Evolutionary conservation across 2,329 filamentous ascomycete species (phyloP).

Genomic region (Lasiodiplodia citricola): DNA sequence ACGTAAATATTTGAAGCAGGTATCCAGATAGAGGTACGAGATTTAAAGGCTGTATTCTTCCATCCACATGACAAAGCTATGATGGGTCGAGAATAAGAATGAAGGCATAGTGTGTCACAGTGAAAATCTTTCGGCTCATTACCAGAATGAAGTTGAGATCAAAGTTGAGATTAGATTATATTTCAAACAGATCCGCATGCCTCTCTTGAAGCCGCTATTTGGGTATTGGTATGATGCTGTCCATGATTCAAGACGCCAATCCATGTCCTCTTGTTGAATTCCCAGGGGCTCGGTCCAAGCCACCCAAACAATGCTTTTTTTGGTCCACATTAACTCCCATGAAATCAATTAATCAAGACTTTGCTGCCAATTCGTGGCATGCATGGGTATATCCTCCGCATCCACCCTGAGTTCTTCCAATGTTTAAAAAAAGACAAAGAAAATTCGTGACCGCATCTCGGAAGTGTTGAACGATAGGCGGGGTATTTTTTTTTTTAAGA

Average conservation of each 20-base stretch:
- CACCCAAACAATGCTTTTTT: constrained; percentile 22
- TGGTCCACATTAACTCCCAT: constrained; percentile 4
- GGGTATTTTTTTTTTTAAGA: constrained; percentile 6
- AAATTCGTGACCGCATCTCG: constrained; percentile 17
- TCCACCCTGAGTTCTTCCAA: constrained; percentile 25
- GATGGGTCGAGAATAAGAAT: too few species aligned
- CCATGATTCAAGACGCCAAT: constrained; percentile 7
- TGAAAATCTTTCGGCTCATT: neutral
- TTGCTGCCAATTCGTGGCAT: constrained; percentile 24
- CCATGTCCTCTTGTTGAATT: constrained; percentile 10
- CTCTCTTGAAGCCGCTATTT: neutral
- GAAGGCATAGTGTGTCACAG: too few species aligned
- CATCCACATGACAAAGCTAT: too few species aligned
- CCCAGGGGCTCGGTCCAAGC: neutral
- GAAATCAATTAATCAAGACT: neutral
- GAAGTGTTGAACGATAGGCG: constrained; percentile 16
- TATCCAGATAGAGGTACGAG: too few species aligned
- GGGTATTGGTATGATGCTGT: constrained; percentile 16
- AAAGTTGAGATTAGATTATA: constrained; percentile 15
- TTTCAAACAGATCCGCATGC: neutral
- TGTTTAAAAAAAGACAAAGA: neutral
- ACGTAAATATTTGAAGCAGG: too few species aligned
- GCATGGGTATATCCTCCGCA: constrained; percentile 28
- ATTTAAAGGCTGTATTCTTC: too few species aligned
- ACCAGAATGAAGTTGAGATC: neutral